These are phyloP conservation scores for Boletus pseudo-olivaceus DNA, from an alignment of 768 basidiomycete species.

Conservation along the genomic window DNA sequence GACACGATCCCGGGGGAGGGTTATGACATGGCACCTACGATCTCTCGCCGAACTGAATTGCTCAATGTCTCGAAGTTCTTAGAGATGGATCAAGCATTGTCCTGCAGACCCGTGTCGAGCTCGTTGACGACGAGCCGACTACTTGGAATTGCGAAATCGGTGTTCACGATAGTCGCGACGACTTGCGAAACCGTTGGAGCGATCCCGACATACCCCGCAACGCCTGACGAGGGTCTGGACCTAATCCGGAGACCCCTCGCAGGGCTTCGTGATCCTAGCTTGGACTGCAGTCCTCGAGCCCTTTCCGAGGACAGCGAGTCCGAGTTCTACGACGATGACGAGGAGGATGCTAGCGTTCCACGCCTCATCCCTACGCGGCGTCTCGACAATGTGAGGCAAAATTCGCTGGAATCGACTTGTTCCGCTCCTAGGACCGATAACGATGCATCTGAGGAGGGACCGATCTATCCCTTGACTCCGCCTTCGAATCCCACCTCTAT, in stretches of 20 bases:
- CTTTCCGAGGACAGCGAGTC: slow-evolving; percentile 8
- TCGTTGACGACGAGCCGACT: neutral
- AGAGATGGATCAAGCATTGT: neutral
- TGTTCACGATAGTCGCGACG: neutral
- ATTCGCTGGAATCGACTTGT: neutral
- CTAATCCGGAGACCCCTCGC: slow-evolving; percentile 13
- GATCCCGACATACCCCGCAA: neutral
- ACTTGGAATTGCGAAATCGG: neutral
- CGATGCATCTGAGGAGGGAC: slow-evolving; percentile 2
- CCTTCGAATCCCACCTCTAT: neutral
- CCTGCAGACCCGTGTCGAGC: neutral
- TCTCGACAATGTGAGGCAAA: neutral
- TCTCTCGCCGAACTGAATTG: neutral
- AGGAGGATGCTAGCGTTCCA: neutral
- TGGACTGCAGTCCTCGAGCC: slow-evolving; percentile 5
- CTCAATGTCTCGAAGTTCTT: neutral
- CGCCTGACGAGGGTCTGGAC: neutral
- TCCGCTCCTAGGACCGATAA: neutral
- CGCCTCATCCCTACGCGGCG: no score
- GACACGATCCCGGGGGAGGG: neutral
- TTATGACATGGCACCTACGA: neutral
- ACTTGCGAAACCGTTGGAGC: neutral
- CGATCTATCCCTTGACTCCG: slow-evolving; percentile 7
- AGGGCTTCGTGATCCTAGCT: slow-evolving; percentile 10
- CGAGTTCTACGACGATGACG: slow-evolving; percentile 1